Percentiles rank a stretch among this genome's conserved stretches.
phyloP scores from a whole-genome alignment of 805 yeast species.

The Kuraishia molischiana region DNA sequence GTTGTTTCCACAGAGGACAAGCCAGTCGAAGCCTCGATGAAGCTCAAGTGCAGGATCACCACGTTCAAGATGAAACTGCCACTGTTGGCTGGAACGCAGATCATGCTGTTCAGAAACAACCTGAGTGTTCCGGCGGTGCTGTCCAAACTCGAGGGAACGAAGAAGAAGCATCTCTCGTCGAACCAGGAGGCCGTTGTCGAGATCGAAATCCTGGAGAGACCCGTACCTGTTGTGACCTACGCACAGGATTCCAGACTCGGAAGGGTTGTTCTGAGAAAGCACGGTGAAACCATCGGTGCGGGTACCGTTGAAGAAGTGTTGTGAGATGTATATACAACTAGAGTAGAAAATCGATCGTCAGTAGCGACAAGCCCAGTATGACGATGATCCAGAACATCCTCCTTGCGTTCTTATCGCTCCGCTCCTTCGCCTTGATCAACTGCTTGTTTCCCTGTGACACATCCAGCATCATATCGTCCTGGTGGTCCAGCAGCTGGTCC shows the following conservation, averaged over 20 bases:
- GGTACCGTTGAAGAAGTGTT: slow-evolving; percentile 14
- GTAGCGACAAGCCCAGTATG: slow-evolving; percentile 42
- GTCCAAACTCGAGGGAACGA: slow-evolving; percentile 27
- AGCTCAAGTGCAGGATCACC: slow-evolving; percentile 44
- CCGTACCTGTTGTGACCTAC: slow-evolving; percentile 43
- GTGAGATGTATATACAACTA: slow-evolving; percentile 3
- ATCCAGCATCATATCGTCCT: slow-evolving; percentile 55
- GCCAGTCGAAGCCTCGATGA: slow-evolving; percentile 35
- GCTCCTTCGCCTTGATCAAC: slow-evolving; percentile 54
- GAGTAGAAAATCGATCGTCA: slow-evolving; percentile 43
- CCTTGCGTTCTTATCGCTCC: slow-evolving; percentile 53
- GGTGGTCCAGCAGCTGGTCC: slow-evolving; percentile 50
- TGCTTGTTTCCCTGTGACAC: slow-evolving; percentile 64
- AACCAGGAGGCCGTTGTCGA: slow-evolving; percentile 51
- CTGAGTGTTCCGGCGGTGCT: slow-evolving; percentile 63
- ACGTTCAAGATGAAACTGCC: slow-evolving; percentile 68
- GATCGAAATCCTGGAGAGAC: slow-evolving; percentile 36
- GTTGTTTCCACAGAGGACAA: slow-evolving; percentile 42
- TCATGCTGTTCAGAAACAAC: slow-evolving; percentile 70
- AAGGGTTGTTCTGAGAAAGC: slow-evolving; percentile 59
- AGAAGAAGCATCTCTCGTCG: slow-evolving; percentile 44
- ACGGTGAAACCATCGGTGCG: slow-evolving; percentile 60
- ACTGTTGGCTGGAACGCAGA: slow-evolving; percentile 67
- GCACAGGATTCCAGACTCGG: slow-evolving; percentile 44
- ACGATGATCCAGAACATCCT: slow-evolving; percentile 47